Evolutionary conservation across 768 basidiomycete species (phyloP).

Genomic region (Mycena galericulata): DNA sequence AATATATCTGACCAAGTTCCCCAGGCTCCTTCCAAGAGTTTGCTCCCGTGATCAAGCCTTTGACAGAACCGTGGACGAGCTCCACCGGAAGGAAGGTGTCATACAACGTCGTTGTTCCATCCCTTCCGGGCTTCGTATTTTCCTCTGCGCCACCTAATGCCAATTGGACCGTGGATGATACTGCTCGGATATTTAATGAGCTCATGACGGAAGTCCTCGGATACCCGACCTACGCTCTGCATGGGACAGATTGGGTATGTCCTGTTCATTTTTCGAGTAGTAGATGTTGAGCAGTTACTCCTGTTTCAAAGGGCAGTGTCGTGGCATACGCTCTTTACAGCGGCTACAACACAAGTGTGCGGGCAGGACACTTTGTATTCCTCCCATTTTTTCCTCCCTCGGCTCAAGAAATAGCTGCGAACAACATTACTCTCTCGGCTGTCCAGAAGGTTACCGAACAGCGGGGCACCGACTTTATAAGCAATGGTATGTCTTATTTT

Average conservation of each 20-base stretch:
- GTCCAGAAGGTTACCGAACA: not conserved
- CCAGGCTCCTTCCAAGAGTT: slow-evolving; percentile 14
- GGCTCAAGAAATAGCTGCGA: no score
- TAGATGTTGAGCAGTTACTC: no score
- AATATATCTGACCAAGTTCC: not conserved
- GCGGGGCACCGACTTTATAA: not conserved
- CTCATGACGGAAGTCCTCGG: slow-evolving; percentile 40
- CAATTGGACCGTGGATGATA: slow-evolving; percentile 37
- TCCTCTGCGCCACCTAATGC: slow-evolving; percentile 20
- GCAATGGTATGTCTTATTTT: not conserved
- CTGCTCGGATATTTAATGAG: slow-evolving; percentile 37
- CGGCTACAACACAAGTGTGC: no score
- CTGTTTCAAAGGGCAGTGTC: no score
- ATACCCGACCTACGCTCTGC: no score
- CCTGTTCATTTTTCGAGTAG: not conserved
- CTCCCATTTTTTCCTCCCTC: no score
- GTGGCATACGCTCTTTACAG: no score
- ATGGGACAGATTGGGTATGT: slow-evolving; percentile 34
- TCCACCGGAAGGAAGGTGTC: slow-evolving; percentile 2
- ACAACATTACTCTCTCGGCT: not conserved
- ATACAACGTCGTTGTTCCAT: not conserved
- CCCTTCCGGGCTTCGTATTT: slow-evolving; percentile 34
- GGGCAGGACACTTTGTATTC: no score
- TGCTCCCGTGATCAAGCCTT: not conserved
- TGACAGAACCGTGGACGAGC: not conserved